A percentile compares a stretch with the other conserved stretches of the same genome.
These are phyloP conservation scores for Aspergillus floridensis DNA, from an alignment of 2,329 filamentous ascomycete species.

Conservation along the genomic window DNA sequence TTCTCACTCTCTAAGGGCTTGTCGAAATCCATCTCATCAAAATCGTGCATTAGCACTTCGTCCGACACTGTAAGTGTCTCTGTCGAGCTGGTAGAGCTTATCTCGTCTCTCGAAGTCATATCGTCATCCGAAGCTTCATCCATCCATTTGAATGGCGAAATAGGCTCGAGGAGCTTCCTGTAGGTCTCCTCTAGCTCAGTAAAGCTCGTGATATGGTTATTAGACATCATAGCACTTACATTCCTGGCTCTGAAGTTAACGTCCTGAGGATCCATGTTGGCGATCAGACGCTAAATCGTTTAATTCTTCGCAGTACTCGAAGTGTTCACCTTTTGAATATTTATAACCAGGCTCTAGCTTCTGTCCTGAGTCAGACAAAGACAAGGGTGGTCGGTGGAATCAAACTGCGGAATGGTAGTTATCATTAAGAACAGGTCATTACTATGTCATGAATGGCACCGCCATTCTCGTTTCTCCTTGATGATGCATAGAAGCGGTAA, in stretches of 20 bases:
- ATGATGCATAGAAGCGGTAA: neutral
- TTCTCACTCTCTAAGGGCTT: neutral
- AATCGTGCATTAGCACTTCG: neutral
- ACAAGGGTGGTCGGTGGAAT: neutral
- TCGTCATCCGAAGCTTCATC: neutral
- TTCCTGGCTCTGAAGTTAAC: neutral
- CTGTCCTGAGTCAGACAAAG: neutral
- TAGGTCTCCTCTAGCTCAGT: neutral
- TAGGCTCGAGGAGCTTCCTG: neutral
- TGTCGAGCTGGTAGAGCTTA: neutral
- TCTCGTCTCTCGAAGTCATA: neutral
- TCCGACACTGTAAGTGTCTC: neutral
- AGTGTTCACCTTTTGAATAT: neutral
- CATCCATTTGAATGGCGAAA: neutral
- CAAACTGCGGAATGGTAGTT: neutral
- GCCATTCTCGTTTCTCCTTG: neutral
- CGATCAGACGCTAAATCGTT: neutral
- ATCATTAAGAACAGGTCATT: neutral
- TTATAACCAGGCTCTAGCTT: neutral
- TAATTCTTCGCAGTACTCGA: neutral
- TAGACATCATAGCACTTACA: neutral
- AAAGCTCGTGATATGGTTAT: neutral
- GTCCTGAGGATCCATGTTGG: neutral
- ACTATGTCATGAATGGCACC: neutral
- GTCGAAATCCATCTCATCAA: neutral